Base-by-base conservation (phyloP, 1,139 yeast genomes). In the Hemisphaericaspora lyxosophila region DNA sequence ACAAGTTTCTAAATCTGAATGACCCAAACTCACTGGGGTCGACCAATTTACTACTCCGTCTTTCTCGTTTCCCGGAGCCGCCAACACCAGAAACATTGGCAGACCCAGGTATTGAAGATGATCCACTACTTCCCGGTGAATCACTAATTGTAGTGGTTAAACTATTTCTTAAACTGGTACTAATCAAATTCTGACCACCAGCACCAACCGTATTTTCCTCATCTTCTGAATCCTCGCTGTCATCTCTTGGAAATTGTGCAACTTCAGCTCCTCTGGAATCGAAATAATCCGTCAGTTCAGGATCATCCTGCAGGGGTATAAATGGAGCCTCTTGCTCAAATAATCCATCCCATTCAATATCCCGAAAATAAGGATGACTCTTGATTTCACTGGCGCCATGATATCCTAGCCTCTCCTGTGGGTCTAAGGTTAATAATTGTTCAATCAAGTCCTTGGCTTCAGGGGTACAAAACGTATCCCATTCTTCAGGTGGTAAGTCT, bases 241-340 rank as follows among this genome's bases (percentile, higher is more conserved):
- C 75, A 41, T 79, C 85, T 29, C 64, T 60, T 0, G 85, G 84
- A 40, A 86, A 82, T 42, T 75, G 79, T 4, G 75, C 70, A 44
- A 83, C 59, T 11, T 73, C 78, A 0, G 97, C 97, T 5, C 99
- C 99, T 49, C 99, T 77, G 7, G 76, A 54, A 53, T 94, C 98
- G 60, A 92, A 94, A 55, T 92, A 92, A 41, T 89, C 96, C 0
- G 97, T 90, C 40, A 83, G 81, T 52, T 86, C 96, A 0, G 96
- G 96, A 50, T 88, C 76, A 12, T 84, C 89, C 11, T 78, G 64
- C 5, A 67, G 64, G 0, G 99, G 99, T 7, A 89, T 82, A 63
- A 92, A 94, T 0, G 94, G 78, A 0, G 96, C 94, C 23, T 80
- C 84, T 45, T 80, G 87, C 9, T 73, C 75, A 59, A 84, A 88